phyloP scores from a whole-genome alignment of 805 yeast genomes.

The Ogataea glucozyma region DNA sequence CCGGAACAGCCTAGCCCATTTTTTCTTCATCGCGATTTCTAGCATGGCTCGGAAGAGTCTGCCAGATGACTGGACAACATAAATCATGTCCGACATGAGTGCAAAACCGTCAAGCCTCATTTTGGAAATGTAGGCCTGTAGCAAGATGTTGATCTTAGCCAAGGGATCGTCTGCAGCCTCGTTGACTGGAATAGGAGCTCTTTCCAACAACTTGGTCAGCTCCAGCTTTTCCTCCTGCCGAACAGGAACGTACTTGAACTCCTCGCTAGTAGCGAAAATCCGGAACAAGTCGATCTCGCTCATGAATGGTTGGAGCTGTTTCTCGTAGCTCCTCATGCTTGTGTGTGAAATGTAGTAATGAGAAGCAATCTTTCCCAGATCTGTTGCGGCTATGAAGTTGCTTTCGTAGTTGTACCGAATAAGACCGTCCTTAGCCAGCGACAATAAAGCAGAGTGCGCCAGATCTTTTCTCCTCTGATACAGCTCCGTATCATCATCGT shows the following conservation, averaged over 20 bases:
- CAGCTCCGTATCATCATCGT: constrained; percentile 51
- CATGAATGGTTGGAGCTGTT: constrained; percentile 61
- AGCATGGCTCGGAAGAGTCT: constrained; percentile 82
- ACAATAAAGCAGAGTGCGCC: constrained; percentile 70
- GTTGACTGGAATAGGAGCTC: constrained; percentile 83
- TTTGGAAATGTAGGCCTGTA: constrained; percentile 86
- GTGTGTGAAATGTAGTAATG: constrained; percentile 77
- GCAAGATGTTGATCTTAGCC: constrained; percentile 74
- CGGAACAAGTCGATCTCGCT: constrained; percentile 73
- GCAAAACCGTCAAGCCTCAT: constrained; percentile 84
- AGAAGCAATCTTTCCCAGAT: constrained; percentile 81
- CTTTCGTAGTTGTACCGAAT: constrained; percentile 54
- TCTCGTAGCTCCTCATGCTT: constrained; percentile 69
- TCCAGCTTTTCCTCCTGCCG: constrained; percentile 85
- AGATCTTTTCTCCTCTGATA: constrained; percentile 61
- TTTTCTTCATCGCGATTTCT: constrained; percentile 69
- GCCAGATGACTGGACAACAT: constrained; percentile 90
- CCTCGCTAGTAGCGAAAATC: constrained; percentile 78
- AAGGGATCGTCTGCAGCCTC: constrained; percentile 69
- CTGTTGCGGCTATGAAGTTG: constrained; percentile 58
- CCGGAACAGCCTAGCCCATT: constrained; percentile 69
- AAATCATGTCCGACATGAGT: constrained; percentile 87
- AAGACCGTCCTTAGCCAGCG: constrained; percentile 58
- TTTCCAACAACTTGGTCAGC: constrained; percentile 62
- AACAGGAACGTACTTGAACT: constrained; percentile 79